A percentile compares a stretch with the other conserved stretches of the same genome.
Conservation (phyloP, 31 red algal genomes). For the Porphyra umbilicalis region DNA sequence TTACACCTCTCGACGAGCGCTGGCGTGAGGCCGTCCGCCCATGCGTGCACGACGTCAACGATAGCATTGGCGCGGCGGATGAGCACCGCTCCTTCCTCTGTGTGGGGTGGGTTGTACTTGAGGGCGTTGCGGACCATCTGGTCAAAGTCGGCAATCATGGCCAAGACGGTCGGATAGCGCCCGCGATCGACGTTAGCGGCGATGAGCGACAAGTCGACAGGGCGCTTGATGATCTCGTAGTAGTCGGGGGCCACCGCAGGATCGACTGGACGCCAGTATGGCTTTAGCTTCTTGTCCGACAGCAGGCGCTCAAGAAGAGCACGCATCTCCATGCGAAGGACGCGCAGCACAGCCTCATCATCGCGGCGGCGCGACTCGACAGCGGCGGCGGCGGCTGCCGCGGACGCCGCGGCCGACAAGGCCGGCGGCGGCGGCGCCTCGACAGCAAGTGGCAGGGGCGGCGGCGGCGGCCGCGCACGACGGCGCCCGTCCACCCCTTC, state of each 20-base stretch:
- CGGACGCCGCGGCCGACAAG: neutral
- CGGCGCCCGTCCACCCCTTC: neutral
- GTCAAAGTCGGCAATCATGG: slow-evolving; percentile 79
- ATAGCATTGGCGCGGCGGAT: slow-evolving; percentile 64
- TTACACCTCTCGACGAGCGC: slow-evolving; percentile 66
- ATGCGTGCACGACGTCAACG: slow-evolving; percentile 81
- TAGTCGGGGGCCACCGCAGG: slow-evolving; percentile 68
- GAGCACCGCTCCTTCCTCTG: slow-evolving; percentile 51
- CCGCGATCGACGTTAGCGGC: slow-evolving; percentile 35
- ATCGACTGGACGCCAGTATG: slow-evolving; percentile 68
- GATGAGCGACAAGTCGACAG: slow-evolving; percentile 78
- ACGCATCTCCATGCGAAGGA: slow-evolving; percentile 76
- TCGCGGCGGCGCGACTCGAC: neutral
- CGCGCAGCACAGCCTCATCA: slow-evolving; percentile 54
- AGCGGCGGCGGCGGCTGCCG: neutral
- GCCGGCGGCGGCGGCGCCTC: neutral
- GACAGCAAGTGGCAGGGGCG: neutral
- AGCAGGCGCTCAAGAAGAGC: slow-evolving; percentile 59
- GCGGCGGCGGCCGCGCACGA: neutral
- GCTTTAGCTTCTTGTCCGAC: slow-evolving; percentile 50
- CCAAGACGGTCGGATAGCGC: slow-evolving; percentile 57
- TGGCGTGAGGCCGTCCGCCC: slow-evolving; percentile 60
- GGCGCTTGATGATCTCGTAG: slow-evolving; percentile 80
- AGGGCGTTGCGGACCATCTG: slow-evolving; percentile 73
- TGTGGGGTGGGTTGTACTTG: slow-evolving; percentile 75